A percentile compares a stretch with the other conserved stretches of the same genome.
Conservation (phyloP, 164 flowering plant genomes). For the Vitis riparia region DNA sequence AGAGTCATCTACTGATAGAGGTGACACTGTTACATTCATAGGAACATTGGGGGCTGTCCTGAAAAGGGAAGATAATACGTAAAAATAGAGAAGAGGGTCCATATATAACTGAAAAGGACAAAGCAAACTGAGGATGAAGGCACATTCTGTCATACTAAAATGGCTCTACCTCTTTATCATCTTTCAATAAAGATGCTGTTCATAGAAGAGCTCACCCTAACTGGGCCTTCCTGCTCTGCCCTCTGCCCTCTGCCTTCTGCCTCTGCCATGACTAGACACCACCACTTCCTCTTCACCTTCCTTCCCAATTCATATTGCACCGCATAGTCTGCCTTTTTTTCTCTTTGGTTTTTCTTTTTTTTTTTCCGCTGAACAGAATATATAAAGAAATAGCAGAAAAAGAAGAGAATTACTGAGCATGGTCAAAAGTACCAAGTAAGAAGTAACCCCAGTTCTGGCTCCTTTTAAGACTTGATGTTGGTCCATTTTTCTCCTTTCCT, state of each 20-base stretch:
- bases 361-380: conserved; percentile 1
- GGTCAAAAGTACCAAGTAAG: conserved; percentile 27
- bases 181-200: conserved; percentile 37
- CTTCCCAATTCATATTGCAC: neutral
- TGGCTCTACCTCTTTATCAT: conserved; percentile 25
- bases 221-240: neutral
- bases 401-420: neutral
- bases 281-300: conserved; percentile 7
- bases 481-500: conserved; percentile 25
- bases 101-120: conserved; percentile 9
- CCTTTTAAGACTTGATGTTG: conserved; percentile 19
- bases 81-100: too few species aligned
- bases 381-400: neutral
- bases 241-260: neutral
- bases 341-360: too few species aligned
- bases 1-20: too few species aligned
- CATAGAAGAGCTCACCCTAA: conserved; percentile 5
- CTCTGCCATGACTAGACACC: conserved; percentile 21
- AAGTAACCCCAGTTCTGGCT: conserved; percentile 20
- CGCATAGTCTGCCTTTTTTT: neutral
- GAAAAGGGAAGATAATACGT: neutral
- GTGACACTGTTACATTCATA: too few species aligned
- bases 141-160: conserved; percentile 14
- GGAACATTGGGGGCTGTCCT: too few species aligned
- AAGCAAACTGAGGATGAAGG: conserved; percentile 6